Evolutionary conservation across 345 rosid genomes (phyloP).

Genomic region (Eucalyptus brandiana): DNA sequence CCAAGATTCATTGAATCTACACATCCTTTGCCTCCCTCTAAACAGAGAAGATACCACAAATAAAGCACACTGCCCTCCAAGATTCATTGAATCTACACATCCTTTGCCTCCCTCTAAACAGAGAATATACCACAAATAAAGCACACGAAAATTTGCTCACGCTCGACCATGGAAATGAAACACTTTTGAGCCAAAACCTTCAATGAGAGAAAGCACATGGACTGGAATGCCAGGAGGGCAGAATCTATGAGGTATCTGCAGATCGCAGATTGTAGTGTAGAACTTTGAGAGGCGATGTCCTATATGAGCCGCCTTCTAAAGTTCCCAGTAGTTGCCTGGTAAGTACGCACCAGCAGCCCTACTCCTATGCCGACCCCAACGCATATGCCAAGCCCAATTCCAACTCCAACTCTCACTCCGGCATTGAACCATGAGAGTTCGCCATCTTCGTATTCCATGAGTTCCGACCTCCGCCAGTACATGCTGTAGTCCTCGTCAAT

Average conservation of each 20-base stretch:
- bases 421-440: slow-evolving; percentile 96
- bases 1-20: background rate
- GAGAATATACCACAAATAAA: background rate
- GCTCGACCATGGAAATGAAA: slow-evolving; percentile 5
- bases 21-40: background rate
- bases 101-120: background rate
- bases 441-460: slow-evolving; percentile 66
- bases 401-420: slow-evolving; percentile 93
- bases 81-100: background rate
- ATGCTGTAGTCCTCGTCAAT: slow-evolving; percentile 51
- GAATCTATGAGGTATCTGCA: background rate
- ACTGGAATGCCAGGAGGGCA: background rate
- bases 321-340: slow-evolving; percentile 69
- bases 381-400: slow-evolving; percentile 91
- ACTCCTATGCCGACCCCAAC: slow-evolving; percentile 88
- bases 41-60: background rate
- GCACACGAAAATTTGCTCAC: background rate
- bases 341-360: slow-evolving; percentile 75
- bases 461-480: slow-evolving; percentile 61
- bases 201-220: slow-evolving; percentile 3
- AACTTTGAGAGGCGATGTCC: background rate
- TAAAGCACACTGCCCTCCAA: background rate
- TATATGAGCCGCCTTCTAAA: slow-evolving; percentile 54
- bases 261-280: background rate
- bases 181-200: slow-evolving; percentile 25